Conservation (phyloP, 2,329 filamentous ascomycete species). For the Ascochyta rabiei region DNA sequence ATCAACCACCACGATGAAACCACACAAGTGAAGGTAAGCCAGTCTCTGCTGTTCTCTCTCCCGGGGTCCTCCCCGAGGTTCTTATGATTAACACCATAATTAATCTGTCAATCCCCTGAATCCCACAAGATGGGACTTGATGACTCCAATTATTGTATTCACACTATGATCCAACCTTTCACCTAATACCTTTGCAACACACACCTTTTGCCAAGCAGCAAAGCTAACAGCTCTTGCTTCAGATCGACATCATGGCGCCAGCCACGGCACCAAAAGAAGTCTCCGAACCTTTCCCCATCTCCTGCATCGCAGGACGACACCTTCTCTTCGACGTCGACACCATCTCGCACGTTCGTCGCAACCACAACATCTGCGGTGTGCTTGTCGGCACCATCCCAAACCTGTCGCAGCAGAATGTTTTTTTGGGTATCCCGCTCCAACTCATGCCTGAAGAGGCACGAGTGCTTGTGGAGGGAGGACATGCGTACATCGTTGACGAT, state of each 20-base stretch:
- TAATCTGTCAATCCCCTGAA: conserved; percentile 87
- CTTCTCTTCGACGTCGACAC: conserved; percentile 87
- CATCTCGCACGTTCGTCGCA: conserved; percentile 76
- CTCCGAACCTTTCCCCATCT: conserved; percentile 74
- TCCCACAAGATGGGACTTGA: conserved; percentile 56
- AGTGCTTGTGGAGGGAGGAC: conserved; percentile 76
- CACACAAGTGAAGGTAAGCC: conserved; percentile 46
- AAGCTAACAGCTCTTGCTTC: conserved; percentile 27
- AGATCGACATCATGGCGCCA: conserved; percentile 39
- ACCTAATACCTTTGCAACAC: conserved; percentile 11
- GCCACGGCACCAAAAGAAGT: conserved; percentile 38
- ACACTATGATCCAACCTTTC: conserved; percentile 44
- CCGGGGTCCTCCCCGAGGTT: conserved; percentile 12
- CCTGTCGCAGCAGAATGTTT: conserved; percentile 92
- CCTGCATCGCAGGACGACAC: conserved; percentile 78
- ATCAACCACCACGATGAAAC: conserved; percentile 40
- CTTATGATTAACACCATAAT: conserved; percentile 69
- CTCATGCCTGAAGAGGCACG: conserved; percentile 89
- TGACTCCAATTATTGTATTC: conserved; percentile 52
- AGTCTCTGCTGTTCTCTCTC: conserved; percentile 7
- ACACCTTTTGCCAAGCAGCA: conserved; percentile 13
- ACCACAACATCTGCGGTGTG: conserved; percentile 84
- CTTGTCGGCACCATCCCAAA: conserved; percentile 88
- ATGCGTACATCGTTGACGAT: conserved; percentile 84
- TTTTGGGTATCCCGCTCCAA: conserved; percentile 85